Percentiles rank a stretch among this genome's conserved stretches.
Evolutionary conservation across 2,329 filamentous ascomycete species (phyloP).

Genomic region (Teratosphaeria gauchensis): DNA sequence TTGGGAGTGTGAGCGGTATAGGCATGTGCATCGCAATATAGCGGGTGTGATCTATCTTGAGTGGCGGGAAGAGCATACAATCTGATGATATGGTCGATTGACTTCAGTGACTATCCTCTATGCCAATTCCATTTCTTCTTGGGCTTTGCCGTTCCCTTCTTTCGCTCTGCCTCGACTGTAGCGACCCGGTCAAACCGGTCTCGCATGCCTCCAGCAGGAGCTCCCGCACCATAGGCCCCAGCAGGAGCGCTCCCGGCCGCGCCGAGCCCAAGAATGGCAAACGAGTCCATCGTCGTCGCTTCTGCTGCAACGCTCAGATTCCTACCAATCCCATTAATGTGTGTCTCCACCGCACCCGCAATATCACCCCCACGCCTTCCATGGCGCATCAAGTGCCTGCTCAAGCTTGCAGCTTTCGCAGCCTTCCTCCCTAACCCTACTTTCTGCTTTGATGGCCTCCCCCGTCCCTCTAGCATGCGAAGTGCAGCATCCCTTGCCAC

Average conservation of each 20-base stretch:
- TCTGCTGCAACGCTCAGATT: not conserved
- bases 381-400: not conserved
- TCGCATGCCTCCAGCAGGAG: not conserved
- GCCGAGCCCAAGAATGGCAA: not conserved
- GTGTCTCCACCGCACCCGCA: not conserved
- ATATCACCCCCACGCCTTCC: not conserved
- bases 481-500: conserved; percentile 3
- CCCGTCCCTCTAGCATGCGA: conserved; percentile 4
- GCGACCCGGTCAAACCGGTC: not conserved
- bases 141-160: not conserved
- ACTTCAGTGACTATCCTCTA: not conserved
- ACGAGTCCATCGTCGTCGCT: not conserved
- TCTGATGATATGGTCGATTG: not conserved
- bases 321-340: not conserved
- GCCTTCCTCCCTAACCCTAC: not conserved
- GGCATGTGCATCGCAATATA: not conserved
- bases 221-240: too few relatives aligned
- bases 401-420: not conserved
- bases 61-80: not conserved
- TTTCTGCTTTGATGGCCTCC: not conserved
- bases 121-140: not conserved
- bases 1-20: not conserved
- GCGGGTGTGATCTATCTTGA: not conserved
- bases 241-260: not conserved
- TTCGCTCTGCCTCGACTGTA: not conserved